Evolutionary conservation across 2,329 filamentous ascomycete genomes (phyloP), one percentile per base, ranked within the genome.

Genomic region (Clonostachys byssicola): DNA sequence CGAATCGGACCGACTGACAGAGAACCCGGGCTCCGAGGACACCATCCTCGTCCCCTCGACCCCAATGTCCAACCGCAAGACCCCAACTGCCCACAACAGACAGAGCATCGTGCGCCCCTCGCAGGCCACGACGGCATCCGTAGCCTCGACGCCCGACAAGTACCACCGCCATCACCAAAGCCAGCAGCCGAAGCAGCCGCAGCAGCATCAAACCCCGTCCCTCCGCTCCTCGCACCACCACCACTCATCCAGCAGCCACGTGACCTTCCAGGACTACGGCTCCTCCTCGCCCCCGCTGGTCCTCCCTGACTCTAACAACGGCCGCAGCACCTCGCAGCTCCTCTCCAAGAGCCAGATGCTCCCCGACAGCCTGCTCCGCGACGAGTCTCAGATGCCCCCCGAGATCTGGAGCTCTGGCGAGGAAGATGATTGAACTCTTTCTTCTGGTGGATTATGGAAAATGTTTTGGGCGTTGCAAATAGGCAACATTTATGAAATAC

Each of bases 331-430:
- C 16, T 77, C 75, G 9, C 74, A 82, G 58, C 63, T 80, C 16
- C 56, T 74, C 48, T 71, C 72, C 2, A 71, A 67, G 53, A 80
- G 76, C 51, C 77, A 80, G 59, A 70, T 78, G 63, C 60, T 82
- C 48, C 72, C 78, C 4, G 71, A 74, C 40, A 74, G 70, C 49
- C 59, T 75, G 47, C 18, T 73, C 8, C 53, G 58, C 33, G 71
- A 73, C 34, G 63, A 64, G 30, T 56, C 42, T 51, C 20, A 51
- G 58, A 38, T 38, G 38, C 43, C 61, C 6, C 58, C 57, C 13
- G 62, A 62, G 48, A 64, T 70, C 34, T 68, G 59, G 60, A 68
- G 69, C 50, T 70, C 64, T 38, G 65, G 44, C 12, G 45, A 48
- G 3, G 38, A 38, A 33, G 12, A 40, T 34, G 12, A 40, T 34